Base-by-base conservation (phyloP, 1,284 basidiomycete species). In the Trichosporon coremiiforme region DNA sequence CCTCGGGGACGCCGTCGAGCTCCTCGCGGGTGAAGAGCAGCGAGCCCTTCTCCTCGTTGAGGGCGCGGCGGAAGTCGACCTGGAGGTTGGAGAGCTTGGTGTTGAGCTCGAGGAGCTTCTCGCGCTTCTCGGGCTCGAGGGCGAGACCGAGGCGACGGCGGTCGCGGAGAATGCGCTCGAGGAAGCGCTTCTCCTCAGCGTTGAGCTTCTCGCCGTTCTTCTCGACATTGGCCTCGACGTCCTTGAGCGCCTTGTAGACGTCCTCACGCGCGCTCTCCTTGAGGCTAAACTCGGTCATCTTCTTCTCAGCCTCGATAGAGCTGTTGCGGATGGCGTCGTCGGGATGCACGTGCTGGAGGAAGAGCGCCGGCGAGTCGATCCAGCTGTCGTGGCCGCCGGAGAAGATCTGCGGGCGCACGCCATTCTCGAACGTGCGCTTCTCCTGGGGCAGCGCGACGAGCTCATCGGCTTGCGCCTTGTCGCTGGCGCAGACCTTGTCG, bases 21-120 rank as follows among this genome's bases (percentile, higher is more conserved):
- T 73, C 72, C 66, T 72, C 72, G 38, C 60, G 62, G 5, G 72
- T 69, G 66, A 73, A 73, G 13, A 73, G 66, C 2, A 73, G 57
- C 64, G 57, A 71, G 64, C 72, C 72, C 72, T 73, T 73, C 68
- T 73, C 72, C 70, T 70, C 69, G 64, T 73, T 73, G 50, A 68
- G 69, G 2, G 70, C 68, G 33, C 68, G 67, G 70, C 70, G 72
- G 68, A 73, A 73, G 72, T 73, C 72, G 38, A 73, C 68, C 47
- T 70, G 68, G 22, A 73, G 70, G 13, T 60, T 68, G 66, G 65
- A 66, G 35, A 71, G 70, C 69, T 68, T 71, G 57, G 70, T 73
- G 70, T 73, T 67, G 50, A 73, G 38, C 20, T 50, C 70, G 35
- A 73, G 72, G 20, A 73, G 64, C 66, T 68, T 38, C 31, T 73